Evolutionary conservation across 2,329 filamentous ascomycete genomes (phyloP).

Genomic region (Mycosphaerella sp.): DNA sequence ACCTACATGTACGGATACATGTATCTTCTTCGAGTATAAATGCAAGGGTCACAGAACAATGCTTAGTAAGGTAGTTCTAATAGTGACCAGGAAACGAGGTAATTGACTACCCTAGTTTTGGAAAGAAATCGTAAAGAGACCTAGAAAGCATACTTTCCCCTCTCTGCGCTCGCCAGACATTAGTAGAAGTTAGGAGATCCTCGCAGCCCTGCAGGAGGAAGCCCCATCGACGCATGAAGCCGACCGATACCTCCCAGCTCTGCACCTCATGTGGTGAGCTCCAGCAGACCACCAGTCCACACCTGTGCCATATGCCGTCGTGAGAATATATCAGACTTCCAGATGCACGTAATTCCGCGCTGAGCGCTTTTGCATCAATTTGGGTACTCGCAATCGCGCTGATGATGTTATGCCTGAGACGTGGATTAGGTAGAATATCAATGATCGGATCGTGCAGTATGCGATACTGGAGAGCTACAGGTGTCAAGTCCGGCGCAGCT

Average conservation of each 20-base stretch:
- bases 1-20: no score
- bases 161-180: constrained; percentile 37
- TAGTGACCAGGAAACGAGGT: no score
- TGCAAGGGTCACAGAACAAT: no score
- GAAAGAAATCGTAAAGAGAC: background rate
- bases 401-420: constrained; percentile 29
- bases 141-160: constrained; percentile 28
- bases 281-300: constrained; percentile 36
- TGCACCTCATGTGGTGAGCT: constrained; percentile 36
- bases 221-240: constrained; percentile 38
- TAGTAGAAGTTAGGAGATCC: constrained; percentile 37
- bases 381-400: constrained; percentile 23
- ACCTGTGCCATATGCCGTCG: constrained; percentile 22
- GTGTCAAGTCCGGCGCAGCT: constrained; percentile 18
- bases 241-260: constrained; percentile 42
- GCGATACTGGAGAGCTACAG: constrained; percentile 27
- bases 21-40: no score
- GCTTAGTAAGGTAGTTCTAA: no score
- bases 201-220: constrained; percentile 39
- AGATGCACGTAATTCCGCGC: constrained; percentile 23
- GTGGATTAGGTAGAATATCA: constrained; percentile 28
- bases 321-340: constrained; percentile 25
- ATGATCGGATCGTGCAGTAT: constrained; percentile 29
- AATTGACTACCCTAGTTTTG: background rate
- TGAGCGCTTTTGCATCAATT: constrained; percentile 24